Percentiles rank a stretch among this genome's conserved stretches.
phyloP scores from a whole-genome alignment of 2,329 filamentous ascomycete species.

The Clonostachys sp. region DNA sequence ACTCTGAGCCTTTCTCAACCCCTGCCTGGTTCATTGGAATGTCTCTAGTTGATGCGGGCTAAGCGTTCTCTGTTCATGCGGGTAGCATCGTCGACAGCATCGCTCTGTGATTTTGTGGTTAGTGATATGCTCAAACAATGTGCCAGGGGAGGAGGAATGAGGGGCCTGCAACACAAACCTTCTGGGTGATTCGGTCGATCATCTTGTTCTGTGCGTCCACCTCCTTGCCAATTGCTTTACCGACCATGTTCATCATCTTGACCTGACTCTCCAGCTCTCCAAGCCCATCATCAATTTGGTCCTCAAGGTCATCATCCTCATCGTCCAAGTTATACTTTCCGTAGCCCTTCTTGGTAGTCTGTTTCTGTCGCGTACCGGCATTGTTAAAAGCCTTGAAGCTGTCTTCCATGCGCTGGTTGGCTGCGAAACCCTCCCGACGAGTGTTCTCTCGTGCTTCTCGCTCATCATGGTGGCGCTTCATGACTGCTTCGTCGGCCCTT shows the following conservation, averaged over 20 bases:
- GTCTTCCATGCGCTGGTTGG: constrained; percentile 49
- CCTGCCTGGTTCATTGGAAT: background rate
- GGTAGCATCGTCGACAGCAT: constrained; percentile 77
- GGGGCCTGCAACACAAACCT: constrained; percentile 47
- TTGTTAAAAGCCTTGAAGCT: constrained; percentile 37
- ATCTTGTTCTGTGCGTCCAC: constrained; percentile 71
- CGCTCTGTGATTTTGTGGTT: constrained; percentile 52
- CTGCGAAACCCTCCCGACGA: constrained; percentile 42
- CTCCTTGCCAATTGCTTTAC: constrained; percentile 69
- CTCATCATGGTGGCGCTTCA: constrained; percentile 65
- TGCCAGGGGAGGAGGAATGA: background rate
- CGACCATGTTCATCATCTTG: constrained; percentile 67
- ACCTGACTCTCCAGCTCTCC: constrained; percentile 69
- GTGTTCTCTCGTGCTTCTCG: constrained; percentile 61
- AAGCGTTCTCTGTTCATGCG: constrained; percentile 71
- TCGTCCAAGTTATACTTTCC: constrained; percentile 76
- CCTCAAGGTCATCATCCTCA: constrained; percentile 49
- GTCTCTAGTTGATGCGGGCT: constrained; percentile 49
- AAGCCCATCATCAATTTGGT: constrained; percentile 51
- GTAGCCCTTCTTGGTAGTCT: constrained; percentile 31
- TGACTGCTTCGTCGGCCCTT: constrained; percentile 61
- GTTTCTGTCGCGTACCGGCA: constrained; percentile 14
- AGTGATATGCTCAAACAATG: constrained; percentile 11
- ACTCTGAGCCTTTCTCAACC: background rate
- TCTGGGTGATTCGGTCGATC: constrained; percentile 72